These are phyloP conservation scores for Cladobotryum protrusum DNA, from an alignment of 2,329 filamentous ascomycete species.

Conservation along the genomic window DNA sequence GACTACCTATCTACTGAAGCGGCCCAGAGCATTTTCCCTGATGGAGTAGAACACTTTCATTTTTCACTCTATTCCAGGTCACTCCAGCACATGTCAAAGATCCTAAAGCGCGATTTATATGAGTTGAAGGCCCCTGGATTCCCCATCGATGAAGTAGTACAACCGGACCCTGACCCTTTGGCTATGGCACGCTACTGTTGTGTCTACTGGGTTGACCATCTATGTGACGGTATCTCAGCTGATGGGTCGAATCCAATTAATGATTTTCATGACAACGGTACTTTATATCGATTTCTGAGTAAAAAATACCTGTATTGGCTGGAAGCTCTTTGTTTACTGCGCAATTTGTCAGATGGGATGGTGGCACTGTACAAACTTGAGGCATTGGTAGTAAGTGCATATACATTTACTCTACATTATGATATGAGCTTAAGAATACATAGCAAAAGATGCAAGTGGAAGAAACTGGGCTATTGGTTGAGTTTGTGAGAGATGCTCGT, in stretches of 20 bases:
- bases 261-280: constrained; percentile 10
- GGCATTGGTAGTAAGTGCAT: no score
- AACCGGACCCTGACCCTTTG: constrained; percentile 9
- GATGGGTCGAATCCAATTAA: constrained; percentile 27
- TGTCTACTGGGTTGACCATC: constrained; percentile 17
- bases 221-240: constrained; percentile 8
- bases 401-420: no score
- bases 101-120: constrained; percentile 32
- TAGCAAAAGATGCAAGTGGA: no score
- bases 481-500: not conserved
- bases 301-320: constrained; percentile 1
- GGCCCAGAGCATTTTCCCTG: constrained; percentile 23
- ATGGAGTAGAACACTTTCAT: constrained; percentile 21
- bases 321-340: not conserved
- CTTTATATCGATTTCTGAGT: not conserved
- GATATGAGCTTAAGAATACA: not conserved
- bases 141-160: not conserved
- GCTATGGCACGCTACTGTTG: constrained; percentile 11
- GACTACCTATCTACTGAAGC: constrained; percentile 32
- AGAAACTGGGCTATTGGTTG: no score
- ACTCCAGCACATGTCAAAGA: constrained; percentile 22
- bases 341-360: no score
- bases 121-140: constrained; percentile 13
- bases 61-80: constrained; percentile 28
- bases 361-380: no score